Conservation (phyloP, 192 early-diverging fungal species). For the Ambispora gerdemannii region DNA sequence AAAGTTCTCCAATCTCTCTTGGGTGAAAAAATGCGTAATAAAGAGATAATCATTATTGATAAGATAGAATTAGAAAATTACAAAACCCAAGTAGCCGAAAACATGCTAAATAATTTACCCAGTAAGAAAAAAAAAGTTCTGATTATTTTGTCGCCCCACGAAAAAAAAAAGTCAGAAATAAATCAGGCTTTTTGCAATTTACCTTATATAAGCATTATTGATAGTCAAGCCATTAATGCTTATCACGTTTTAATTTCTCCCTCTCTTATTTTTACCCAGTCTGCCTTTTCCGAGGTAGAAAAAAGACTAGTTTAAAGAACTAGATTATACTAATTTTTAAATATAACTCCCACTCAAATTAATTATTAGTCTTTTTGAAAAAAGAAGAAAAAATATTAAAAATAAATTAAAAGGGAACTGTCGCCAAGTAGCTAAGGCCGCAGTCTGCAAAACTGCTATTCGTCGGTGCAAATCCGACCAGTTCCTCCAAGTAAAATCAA, state of each 20-base stretch:
- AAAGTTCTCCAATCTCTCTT: slow-evolving; percentile 7
- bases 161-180: slow-evolving; percentile 2
- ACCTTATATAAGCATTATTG: slow-evolving; percentile 12
- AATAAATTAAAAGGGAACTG: not conserved
- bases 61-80: slow-evolving; percentile 6
- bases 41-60: not conserved
- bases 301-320: slow-evolving; percentile 6
- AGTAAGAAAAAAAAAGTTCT: not conserved
- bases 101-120: not conserved
- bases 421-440: slow-evolving; percentile 1
- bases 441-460: slow-evolving; percentile 2
- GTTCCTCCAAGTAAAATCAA: not conserved
- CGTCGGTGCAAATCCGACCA: slow-evolving; percentile 1
- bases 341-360: too few species aligned
- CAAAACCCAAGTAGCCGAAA: slow-evolving; percentile 15
- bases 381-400: too few species aligned
- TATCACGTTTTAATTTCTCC: not conserved
- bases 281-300: slow-evolving; percentile 9
- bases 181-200: not conserved
- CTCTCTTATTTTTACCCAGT: slow-evolving; percentile 4
- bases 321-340: too few species aligned
- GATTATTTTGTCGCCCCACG: not conserved
- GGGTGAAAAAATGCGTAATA: slow-evolving; percentile 19
- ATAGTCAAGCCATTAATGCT: not conserved
- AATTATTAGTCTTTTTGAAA: too few species aligned